phyloP scores from a whole-genome alignment of 768 basidiomycete genomes.

The Phanerochaete carnosa region DNA sequence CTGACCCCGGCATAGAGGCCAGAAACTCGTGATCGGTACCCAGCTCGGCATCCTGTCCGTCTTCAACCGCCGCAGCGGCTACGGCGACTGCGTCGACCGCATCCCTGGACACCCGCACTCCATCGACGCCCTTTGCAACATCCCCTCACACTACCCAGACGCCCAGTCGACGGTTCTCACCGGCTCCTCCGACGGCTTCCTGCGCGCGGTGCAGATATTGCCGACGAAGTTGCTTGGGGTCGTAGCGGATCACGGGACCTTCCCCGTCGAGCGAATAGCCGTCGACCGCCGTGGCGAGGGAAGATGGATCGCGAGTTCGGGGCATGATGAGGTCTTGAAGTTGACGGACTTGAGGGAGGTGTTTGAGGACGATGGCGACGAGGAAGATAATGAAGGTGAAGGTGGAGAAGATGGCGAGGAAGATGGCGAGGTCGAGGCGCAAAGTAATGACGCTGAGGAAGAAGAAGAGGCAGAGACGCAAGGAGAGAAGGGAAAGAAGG shows the following conservation, averaged over 20 bases:
- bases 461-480: constrained; percentile 19
- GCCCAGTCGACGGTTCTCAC: constrained; percentile 72
- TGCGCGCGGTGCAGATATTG: constrained; percentile 80
- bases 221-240: constrained; percentile 90
- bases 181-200: constrained; percentile 88
- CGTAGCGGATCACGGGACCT: constrained; percentile 88
- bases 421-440: constrained; percentile 12
- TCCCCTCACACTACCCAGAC: constrained; percentile 60
- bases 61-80: constrained; percentile 84
- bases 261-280: constrained; percentile 85
- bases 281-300: constrained; percentile 54
- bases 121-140: constrained; percentile 77
- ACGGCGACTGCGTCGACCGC: constrained; percentile 90
- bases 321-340: constrained; percentile 84
- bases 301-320: constrained; percentile 91
- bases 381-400: constrained; percentile 30
- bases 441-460: constrained; percentile 20
- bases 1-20: constrained; percentile 40
- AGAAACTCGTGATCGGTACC: constrained; percentile 86
- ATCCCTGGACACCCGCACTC: constrained; percentile 90
- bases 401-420: constrained; percentile 30
- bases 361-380: constrained; percentile 53
- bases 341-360: constrained; percentile 82
- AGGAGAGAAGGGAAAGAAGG: not conserved
- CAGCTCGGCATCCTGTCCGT: constrained; percentile 87